Percentiles rank a stretch among this genome's conserved stretches.
These are phyloP conservation scores for Trypanosoma conorhini DNA, from an alignment of 208 protist species.

Conservation along the genomic window DNA sequence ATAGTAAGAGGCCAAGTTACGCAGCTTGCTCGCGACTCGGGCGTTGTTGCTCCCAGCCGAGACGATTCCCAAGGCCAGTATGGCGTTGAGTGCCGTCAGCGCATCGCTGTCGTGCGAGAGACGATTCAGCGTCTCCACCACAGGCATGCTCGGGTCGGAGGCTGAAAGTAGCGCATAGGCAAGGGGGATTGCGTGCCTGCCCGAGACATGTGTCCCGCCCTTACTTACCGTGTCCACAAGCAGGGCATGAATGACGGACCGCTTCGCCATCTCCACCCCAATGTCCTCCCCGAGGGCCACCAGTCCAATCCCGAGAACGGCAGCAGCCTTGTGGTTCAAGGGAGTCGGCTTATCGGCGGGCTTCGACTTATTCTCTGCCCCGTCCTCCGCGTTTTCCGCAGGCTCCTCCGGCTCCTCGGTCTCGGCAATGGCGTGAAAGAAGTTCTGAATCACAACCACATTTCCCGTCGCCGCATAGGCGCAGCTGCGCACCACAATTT, in stretches of 20 bases:
- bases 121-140: constrained; percentile 98
- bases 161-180: constrained; percentile 97
- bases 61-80: constrained; percentile 97
- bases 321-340: constrained; percentile 93
- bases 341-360: constrained; percentile 38
- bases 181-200: constrained; percentile 97
- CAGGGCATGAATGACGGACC: constrained; percentile 97
- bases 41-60: constrained; percentile 98
- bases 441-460: constrained; percentile 97
- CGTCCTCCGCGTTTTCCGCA: constrained; percentile 37
- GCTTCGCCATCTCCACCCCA: constrained; percentile 97
- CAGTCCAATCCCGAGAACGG: constrained; percentile 97
- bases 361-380: constrained; percentile 35
- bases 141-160: constrained; percentile 94
- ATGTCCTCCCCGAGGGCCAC: constrained; percentile 98
- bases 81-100: constrained; percentile 95
- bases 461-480: constrained; percentile 99
- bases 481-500: constrained; percentile 95
- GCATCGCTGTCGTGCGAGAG: constrained; percentile 97
- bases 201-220: constrained; percentile 68
- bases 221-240: constrained; percentile 89
- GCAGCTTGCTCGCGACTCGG: constrained; percentile 94
- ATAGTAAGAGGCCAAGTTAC: constrained; percentile 97
- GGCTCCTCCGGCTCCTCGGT: constrained; percentile 80
- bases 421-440: constrained; percentile 96